Base-by-base conservation (phyloP, 2,329 filamentous ascomycete genomes). In the Esteya vermicola region DNA sequence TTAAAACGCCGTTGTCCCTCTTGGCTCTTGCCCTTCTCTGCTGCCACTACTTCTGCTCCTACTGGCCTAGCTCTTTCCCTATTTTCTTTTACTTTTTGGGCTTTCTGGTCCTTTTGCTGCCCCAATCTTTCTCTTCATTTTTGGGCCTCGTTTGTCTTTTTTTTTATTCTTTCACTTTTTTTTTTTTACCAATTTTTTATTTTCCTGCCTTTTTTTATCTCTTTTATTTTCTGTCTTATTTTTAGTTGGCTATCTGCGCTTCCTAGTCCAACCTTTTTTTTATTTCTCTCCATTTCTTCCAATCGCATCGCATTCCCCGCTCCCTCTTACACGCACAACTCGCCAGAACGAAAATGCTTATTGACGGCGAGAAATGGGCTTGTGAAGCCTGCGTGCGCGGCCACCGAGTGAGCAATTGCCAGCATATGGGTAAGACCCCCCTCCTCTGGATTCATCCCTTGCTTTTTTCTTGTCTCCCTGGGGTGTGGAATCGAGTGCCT, bases 341-440 rank as follows among this genome's bases (percentile, higher is more conserved):
- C 28, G 18, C 28, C 26, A 5, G 6, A 19, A 14, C 19, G 19
- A 62, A 53, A 46, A 88, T 88, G 83, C 71, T 88, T 60, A 83
- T 88, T 61, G 79, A 94, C 71, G 89, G 89, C 62, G 85, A 94
- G 69, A 96, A 96, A 70, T 96, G 77, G 69, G 89, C 89, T 64
- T 96, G 89, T 71, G 85, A 93, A 67, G 88, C 88, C 65, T 98
- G 91, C 67, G 86, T 98, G 59, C 83, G 91, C 63, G 91, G 91
- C 57, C 91, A 98, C 68, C 85, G 91, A 59, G 91, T 98, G 58
- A 96, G 88, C 80, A 94, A 91, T 60, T 98, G 91, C 70, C 85
- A 89, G 61, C 91, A 98, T 63, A 75, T 77, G 60, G 86, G 88
- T 94, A 76, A 69, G 83, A 72, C n/a, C n/a, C n/a, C n/a, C n/a